These are phyloP conservation scores for Microthlaspi erraticum DNA, from an alignment of 345 rosid species.

Conservation along the genomic window DNA sequence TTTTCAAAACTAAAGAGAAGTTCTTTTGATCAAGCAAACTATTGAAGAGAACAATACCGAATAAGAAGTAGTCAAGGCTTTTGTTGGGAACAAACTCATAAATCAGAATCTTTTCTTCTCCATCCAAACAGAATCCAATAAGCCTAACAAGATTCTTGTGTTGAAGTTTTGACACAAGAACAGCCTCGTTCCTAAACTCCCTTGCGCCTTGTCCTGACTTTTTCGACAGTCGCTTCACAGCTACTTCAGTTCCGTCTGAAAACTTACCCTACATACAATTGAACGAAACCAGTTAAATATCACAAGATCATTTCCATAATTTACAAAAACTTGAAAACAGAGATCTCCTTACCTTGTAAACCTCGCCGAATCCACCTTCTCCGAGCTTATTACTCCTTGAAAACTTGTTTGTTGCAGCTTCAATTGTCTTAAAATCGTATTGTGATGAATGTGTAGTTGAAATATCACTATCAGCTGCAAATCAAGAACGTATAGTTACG, in stretches of 20 bases:
- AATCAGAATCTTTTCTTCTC: constrained; percentile 36
- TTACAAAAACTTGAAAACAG: no score
- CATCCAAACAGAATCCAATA: constrained; percentile 32
- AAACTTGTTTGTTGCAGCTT: constrained; percentile 58
- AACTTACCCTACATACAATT: neutral
- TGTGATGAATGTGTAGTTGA: constrained; percentile 52
- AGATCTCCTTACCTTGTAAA: constrained; percentile 55
- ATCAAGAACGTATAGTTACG: constrained; percentile 2
- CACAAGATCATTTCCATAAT: no score
- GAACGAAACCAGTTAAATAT: no score
- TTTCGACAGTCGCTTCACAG: constrained; percentile 38
- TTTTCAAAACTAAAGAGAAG: neutral
- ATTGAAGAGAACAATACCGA: constrained; percentile 21
- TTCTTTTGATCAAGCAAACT: neutral
- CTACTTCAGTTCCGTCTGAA: constrained; percentile 33
- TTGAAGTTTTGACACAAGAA: constrained; percentile 40
- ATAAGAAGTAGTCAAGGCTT: constrained; percentile 38
- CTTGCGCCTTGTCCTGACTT: constrained; percentile 38
- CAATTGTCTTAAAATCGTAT: constrained; percentile 45
- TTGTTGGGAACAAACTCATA: constrained; percentile 43
- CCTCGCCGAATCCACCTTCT: constrained; percentile 70
- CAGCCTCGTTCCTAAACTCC: constrained; percentile 45
- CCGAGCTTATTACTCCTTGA: constrained; percentile 58
- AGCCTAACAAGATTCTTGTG: constrained; percentile 41
- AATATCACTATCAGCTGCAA: constrained; percentile 42